Evolutionary conservation across 1,139 yeast genomes (phyloP).

Genomic region (Hyphopichia buzzinii): DNA sequence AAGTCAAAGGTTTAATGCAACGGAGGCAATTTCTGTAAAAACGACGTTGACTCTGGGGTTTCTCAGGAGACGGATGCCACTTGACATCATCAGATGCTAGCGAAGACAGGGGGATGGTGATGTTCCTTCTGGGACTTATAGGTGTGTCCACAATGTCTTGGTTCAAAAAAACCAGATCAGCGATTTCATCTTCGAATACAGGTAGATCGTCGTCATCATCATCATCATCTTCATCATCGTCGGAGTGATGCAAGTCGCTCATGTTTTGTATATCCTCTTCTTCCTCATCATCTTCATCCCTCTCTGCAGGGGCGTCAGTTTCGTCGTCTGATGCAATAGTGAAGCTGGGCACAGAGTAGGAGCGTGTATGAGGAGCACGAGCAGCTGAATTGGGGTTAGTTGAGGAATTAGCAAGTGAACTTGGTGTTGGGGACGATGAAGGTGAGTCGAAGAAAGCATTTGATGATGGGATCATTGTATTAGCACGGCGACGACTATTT

Average conservation of each 20-base stretch:
- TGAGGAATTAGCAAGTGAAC: background rate
- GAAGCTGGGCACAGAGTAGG: conserved; percentile 17
- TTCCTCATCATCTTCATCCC: conserved; percentile 21
- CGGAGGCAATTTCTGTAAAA: conserved; percentile 53
- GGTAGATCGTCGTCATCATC: conserved; percentile 15
- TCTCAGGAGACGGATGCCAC: conserved; percentile 47
- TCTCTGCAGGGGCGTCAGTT: conserved; percentile 8
- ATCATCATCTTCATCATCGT: conserved; percentile 35
- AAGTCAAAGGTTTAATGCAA: conserved; percentile 54
- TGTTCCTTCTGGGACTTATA: conserved; percentile 3
- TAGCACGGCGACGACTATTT: background rate
- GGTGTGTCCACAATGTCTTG: background rate
- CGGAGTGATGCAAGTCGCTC: conserved; percentile 36
- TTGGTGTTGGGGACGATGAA: background rate
- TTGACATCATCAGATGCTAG: conserved; percentile 21
- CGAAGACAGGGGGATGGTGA: background rate
- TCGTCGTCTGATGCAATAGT: conserved; percentile 8
- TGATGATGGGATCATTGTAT: background rate
- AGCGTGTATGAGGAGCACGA: conserved; percentile 9
- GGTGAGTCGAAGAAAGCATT: no score
- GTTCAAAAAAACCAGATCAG: background rate
- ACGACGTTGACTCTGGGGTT: conserved; percentile 40
- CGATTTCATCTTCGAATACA: conserved; percentile 10
- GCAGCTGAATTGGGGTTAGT: conserved; percentile 1
- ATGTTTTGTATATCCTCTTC: conserved; percentile 30